These are phyloP conservation scores for Fonsecaea erecta DNA, from an alignment of 2,329 filamentous ascomycete genomes.

Conservation along the genomic window DNA sequence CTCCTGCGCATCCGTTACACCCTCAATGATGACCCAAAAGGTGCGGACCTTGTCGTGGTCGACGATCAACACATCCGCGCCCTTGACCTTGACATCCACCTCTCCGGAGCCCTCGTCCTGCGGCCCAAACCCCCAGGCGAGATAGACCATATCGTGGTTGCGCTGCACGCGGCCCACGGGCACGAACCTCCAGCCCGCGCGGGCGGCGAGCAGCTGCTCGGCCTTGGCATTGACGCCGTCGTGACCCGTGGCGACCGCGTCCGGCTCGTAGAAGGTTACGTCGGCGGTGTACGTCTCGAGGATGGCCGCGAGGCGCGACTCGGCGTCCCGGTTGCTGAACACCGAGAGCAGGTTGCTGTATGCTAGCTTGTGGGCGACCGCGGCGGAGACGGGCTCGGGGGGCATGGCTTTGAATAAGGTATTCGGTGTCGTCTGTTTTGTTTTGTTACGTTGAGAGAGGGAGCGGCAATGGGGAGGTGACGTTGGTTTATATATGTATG, in stretches of 20 bases:
- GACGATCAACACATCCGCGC: conserved; percentile 18
- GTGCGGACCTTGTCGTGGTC: conserved; percentile 14
- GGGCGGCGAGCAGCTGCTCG: conserved; percentile 9
- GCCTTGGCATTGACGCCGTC: conserved; percentile 9
- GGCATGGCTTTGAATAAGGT: not conserved
- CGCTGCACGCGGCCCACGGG: conserved; percentile 11
- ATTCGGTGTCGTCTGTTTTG: too few relatives aligned
- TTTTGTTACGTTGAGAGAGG: too few relatives aligned
- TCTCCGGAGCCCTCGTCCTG: not conserved
- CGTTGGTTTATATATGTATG: too few relatives aligned
- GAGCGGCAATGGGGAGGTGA: too few relatives aligned
- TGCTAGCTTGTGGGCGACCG: conserved; percentile 13
- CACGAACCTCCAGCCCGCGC: conserved; percentile 18
- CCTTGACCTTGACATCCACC: conserved; percentile 18
- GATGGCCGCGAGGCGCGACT: conserved; percentile 6
- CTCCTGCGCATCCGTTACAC: conserved; percentile 13
- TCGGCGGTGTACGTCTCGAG: conserved; percentile 11
- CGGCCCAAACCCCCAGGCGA: conserved; percentile 21
- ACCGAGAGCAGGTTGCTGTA: conserved; percentile 16
- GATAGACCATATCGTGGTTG: conserved; percentile 18
- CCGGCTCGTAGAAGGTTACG: conserved; percentile 22
- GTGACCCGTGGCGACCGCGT: conserved; percentile 8
- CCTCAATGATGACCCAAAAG: conserved; percentile 23
- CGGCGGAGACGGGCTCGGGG: not conserved
- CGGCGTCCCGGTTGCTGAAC: conserved; percentile 18